Evolutionary conservation across 371 early-diverging fungal species (phyloP).

Genomic region (Syncephalastrum contaminatum): DNA sequence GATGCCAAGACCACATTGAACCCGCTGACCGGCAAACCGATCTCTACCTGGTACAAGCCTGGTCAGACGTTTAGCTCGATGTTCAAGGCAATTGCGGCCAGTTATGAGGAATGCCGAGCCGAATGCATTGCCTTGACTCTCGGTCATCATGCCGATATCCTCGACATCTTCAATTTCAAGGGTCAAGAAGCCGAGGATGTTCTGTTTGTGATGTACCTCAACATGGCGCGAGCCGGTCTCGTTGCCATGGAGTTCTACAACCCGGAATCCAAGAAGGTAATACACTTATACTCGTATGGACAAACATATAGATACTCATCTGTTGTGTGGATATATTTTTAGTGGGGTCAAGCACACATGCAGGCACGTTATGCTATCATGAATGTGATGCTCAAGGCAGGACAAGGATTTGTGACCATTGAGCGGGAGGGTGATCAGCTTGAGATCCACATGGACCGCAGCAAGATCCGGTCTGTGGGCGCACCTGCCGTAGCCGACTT

Average conservation of each 20-base stretch:
- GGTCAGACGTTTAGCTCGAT: slow-evolving; percentile 60
- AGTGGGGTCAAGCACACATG: slow-evolving; percentile 67
- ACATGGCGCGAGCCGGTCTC: slow-evolving; percentile 64
- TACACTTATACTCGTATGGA: not conserved
- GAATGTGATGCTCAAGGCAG: slow-evolving; percentile 50
- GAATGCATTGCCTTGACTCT: slow-evolving; percentile 61
- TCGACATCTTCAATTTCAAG: slow-evolving; percentile 53
- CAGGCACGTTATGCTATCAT: slow-evolving; percentile 66
- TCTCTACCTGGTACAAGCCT: slow-evolving; percentile 60
- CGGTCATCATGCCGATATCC: slow-evolving; percentile 39
- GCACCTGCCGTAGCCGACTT: slow-evolving; percentile 54
- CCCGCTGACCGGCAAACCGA: slow-evolving; percentile 49
- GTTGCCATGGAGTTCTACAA: slow-evolving; percentile 54
- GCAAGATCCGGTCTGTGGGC: slow-evolving; percentile 52
- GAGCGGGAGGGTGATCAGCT: slow-evolving; percentile 33
- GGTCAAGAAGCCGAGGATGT: slow-evolving; percentile 53
- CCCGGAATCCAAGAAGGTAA: slow-evolving; percentile 46
- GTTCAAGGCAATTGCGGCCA: slow-evolving; percentile 47
- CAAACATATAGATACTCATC: not conserved
- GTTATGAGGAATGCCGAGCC: slow-evolving; percentile 67
- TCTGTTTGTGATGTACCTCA: slow-evolving; percentile 51
- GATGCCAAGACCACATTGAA: slow-evolving; percentile 35
- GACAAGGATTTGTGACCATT: slow-evolving; percentile 38
- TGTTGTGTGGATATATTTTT: not conserved
- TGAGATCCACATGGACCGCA: slow-evolving; percentile 48